Percentiles rank a stretch among this genome's conserved stretches.
Evolutionary conservation across 257 asterid genomes (phyloP).

Genomic region (Solanum piurae): DNA sequence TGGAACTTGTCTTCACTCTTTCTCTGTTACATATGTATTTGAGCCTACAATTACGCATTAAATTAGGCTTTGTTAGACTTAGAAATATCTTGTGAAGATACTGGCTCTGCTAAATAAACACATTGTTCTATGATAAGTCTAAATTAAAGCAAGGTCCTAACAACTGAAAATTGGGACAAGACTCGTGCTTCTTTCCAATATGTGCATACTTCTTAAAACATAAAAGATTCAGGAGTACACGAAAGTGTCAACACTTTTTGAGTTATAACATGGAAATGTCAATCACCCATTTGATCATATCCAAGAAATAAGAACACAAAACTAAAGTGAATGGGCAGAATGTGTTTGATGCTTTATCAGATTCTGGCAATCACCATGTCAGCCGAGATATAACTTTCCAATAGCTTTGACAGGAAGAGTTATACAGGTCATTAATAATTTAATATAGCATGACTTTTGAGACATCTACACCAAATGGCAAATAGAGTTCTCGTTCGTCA

Average conservation of each 20-base stretch:
- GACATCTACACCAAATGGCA: background rate
- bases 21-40: slow-evolving; percentile 83
- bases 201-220: background rate
- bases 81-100: background rate
- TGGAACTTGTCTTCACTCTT: slow-evolving; percentile 62
- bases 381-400: background rate
- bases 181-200: background rate
- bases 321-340: background rate
- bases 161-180: background rate
- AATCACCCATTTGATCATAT: background rate
- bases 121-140: background rate
- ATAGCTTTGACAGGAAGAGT: background rate
- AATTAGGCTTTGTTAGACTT: background rate
- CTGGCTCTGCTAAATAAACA: background rate
- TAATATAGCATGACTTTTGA: background rate
- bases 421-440: background rate
- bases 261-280: background rate
- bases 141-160: background rate
- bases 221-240: background rate
- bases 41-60: slow-evolving; percentile 43
- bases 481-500: background rate
- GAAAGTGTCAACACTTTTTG: background rate
- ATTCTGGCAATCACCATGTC: background rate
- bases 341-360: background rate
- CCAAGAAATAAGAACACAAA: background rate